Evolutionary conservation across 1,284 basidiomycete genomes (phyloP).

Genomic region (Irpex sp.): DNA sequence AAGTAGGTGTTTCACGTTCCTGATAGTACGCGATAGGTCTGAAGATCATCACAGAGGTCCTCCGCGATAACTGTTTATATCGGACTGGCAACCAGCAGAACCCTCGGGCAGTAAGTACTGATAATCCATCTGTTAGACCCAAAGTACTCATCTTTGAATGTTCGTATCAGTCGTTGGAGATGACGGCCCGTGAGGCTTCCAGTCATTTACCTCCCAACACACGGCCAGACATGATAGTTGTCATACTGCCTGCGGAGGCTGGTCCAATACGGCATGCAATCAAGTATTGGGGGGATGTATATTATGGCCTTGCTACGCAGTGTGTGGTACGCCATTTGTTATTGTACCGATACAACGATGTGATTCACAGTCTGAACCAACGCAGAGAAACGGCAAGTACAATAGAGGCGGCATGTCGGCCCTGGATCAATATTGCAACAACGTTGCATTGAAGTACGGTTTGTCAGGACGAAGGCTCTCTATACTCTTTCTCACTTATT

Average conservation of each 20-base stretch:
- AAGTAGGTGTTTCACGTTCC: conserved; percentile 20
- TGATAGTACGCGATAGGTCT: too few relatives aligned
- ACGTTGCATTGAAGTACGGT: conserved; percentile 45
- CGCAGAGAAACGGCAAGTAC: conserved; percentile 30
- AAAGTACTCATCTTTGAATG: not conserved
- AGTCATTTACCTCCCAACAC: not conserved
- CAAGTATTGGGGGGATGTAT: conserved; percentile 43
- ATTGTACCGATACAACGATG: too few relatives aligned
- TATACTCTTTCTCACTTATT: not conserved
- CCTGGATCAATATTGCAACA: conserved; percentile 45
- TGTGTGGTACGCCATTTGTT: conserved; percentile 24
- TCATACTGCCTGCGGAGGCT: conserved; percentile 28
- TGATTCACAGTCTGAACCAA: too few relatives aligned
- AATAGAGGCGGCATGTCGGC: conserved; percentile 3
- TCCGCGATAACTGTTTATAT: not conserved
- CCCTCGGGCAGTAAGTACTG: not conserved
- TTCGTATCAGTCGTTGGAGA: not conserved
- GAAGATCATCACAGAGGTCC: not conserved
- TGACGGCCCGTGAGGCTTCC: not conserved
- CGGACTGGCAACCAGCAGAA: not conserved
- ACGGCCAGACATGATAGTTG: conserved; percentile 19
- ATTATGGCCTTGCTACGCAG: conserved; percentile 24
- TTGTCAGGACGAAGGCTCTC: not conserved
- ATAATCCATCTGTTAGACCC: not conserved
- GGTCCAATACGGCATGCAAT: conserved; percentile 29